These are phyloP conservation scores for Anisodus acutangulus DNA, from an alignment of 257 asterid species.

Conservation along the genomic window DNA sequence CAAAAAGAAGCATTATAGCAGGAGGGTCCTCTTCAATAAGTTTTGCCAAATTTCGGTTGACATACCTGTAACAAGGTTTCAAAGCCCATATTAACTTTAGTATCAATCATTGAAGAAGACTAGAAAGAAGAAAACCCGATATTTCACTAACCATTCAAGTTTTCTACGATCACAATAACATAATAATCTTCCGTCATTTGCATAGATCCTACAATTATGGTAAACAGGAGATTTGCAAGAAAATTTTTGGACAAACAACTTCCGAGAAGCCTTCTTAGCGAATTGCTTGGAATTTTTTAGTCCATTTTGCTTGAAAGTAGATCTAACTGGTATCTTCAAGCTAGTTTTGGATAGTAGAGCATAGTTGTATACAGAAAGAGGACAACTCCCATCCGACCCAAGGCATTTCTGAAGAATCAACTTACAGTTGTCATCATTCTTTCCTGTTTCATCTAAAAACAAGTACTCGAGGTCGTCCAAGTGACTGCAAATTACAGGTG, in stretches of 20 bases:
- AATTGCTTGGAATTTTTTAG: slow-evolving; percentile 58
- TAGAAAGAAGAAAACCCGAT: not conserved
- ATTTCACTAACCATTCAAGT: slow-evolving; percentile 78
- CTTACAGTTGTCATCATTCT: slow-evolving; percentile 51
- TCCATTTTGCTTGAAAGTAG: slow-evolving; percentile 53
- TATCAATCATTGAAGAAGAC: not conserved
- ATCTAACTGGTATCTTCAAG: slow-evolving; percentile 54
- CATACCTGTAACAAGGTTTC: slow-evolving; percentile 60
- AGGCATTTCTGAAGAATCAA: slow-evolving; percentile 62
- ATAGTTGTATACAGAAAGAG: slow-evolving; percentile 78
- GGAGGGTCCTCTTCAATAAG: slow-evolving; percentile 81
- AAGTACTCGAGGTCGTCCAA: slow-evolving; percentile 61
- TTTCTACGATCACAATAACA: slow-evolving; percentile 93
- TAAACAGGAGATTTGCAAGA: slow-evolving; percentile 97
- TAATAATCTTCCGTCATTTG: slow-evolving; percentile 87
- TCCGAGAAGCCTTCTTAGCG: slow-evolving; percentile 70
- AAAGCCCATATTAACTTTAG: not conserved
- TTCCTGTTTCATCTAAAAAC: slow-evolving; percentile 51
- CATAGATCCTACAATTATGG: slow-evolving; percentile 94
- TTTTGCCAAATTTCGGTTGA: slow-evolving; percentile 78
- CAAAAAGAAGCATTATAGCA: slow-evolving; percentile 87
- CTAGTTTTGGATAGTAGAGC: slow-evolving; percentile 65
- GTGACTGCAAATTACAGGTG: slow-evolving; percentile 64
- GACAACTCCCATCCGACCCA: slow-evolving; percentile 73
- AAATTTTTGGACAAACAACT: slow-evolving; percentile 82